Conservation (phyloP, 108 stramenopile species). For the Aureococcus anophagefferens region DNA sequence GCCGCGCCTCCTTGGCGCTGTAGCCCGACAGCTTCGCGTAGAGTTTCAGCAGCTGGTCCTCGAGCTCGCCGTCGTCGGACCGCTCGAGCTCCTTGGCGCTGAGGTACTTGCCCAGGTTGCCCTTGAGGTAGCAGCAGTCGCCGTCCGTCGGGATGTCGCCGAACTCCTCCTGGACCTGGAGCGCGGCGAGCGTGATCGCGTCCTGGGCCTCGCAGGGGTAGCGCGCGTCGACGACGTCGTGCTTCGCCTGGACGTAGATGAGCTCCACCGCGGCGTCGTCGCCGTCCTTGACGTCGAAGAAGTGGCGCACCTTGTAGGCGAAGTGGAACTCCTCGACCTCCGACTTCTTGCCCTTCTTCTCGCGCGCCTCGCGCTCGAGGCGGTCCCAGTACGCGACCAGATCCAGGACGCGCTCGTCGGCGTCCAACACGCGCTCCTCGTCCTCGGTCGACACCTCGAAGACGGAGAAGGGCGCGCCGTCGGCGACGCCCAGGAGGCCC, state of each 20-base stretch:
- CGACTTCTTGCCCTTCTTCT: slow-evolving; percentile 9
- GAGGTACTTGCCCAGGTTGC: neutral
- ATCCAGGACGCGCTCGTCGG: slow-evolving; percentile 29
- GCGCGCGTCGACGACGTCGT: slow-evolving; percentile 26
- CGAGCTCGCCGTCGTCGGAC: slow-evolving; percentile 7
- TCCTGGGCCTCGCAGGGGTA: slow-evolving; percentile 32
- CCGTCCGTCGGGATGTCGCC: slow-evolving; percentile 5
- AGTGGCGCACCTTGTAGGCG: slow-evolving; percentile 27
- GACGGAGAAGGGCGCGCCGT: slow-evolving; percentile 9
- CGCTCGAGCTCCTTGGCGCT: slow-evolving; percentile 1
- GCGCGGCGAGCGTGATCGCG: slow-evolving; percentile 18
- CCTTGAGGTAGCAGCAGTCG: neutral
- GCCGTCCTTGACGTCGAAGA: slow-evolving; percentile 19
- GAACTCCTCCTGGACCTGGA: slow-evolving; percentile 19
- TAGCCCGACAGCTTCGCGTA: slow-evolving; percentile 25
- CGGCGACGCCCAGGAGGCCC: slow-evolving; percentile 9
- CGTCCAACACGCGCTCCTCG: slow-evolving; percentile 33
- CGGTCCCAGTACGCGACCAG: slow-evolving; percentile 32
- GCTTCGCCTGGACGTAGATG: slow-evolving; percentile 27
- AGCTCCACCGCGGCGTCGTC: slow-evolving; percentile 18
- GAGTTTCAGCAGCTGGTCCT: slow-evolving; percentile 18
- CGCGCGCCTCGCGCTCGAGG: slow-evolving; percentile 7
- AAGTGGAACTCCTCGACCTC: slow-evolving; percentile 7
- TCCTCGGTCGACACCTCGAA: slow-evolving; percentile 24
- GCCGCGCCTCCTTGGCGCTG: slow-evolving; percentile 7